Evolutionary conservation across 2,329 filamentous ascomycete genomes (phyloP).

Genomic region (Hymenoscyphus infarciens): DNA sequence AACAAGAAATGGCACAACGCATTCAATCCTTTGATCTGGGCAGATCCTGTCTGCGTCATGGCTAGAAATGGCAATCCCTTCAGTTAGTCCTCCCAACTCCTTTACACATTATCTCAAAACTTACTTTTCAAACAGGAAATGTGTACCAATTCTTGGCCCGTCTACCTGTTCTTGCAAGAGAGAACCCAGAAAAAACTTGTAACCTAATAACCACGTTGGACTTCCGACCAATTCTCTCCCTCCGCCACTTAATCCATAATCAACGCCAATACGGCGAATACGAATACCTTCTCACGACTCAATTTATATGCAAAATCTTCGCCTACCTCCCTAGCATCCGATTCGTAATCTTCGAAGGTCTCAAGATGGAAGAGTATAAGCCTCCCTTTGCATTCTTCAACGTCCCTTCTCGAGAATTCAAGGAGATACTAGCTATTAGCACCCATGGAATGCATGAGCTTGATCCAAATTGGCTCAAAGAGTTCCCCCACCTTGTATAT

Average conservation of each 20-base stretch:
- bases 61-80: conserved; percentile 14
- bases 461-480: neutral
- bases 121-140: neutral
- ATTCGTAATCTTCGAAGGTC: conserved; percentile 12
- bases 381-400: neutral
- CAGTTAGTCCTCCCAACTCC: conserved; percentile 12
- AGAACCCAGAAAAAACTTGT: conserved; percentile 35
- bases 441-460: neutral
- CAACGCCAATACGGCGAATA: conserved; percentile 4
- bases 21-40: conserved; percentile 22
- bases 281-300: conserved; percentile 8
- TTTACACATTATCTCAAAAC: neutral
- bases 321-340: conserved; percentile 15
- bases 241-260: neutral
- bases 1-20: conserved; percentile 19
- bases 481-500: conserved; percentile 17
- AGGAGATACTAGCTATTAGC: neutral
- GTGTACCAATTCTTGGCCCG: neutral
- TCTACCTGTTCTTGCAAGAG: conserved; percentile 22
- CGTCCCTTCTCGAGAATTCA: neutral
- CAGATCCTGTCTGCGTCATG: conserved; percentile 22
- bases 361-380: neutral
- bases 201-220: conserved; percentile 47
- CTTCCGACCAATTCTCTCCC: conserved; percentile 36
- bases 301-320: conserved; percentile 5